These are phyloP conservation scores for Trebouxia sp. DNA, from an alignment of 139 green algal species.

Conservation along the genomic window DNA sequence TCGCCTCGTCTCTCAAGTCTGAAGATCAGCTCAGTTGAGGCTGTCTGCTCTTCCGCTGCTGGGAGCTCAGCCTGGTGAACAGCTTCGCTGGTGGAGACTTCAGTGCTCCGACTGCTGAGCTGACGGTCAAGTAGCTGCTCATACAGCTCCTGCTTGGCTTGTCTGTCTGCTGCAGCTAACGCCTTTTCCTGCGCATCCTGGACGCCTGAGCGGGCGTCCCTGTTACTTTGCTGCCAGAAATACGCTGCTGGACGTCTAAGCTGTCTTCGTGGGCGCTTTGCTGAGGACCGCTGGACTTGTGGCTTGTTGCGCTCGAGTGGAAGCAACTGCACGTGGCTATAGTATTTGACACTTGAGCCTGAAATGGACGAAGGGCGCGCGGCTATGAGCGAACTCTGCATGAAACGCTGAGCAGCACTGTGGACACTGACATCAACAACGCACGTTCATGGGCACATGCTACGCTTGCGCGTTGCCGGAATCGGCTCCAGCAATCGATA, in stretches of 20 bases:
- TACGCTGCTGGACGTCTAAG: neutral
- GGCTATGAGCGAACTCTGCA: too few species aligned
- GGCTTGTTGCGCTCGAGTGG: too few species aligned
- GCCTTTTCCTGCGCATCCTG: neutral
- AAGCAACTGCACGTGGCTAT: too few species aligned
- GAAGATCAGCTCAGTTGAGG: slow-evolving; percentile 59
- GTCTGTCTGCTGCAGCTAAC: slow-evolving; percentile 7
- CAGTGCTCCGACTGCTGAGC: neutral
- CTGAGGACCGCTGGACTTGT: too few species aligned
- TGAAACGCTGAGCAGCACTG: too few species aligned
- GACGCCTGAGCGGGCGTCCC: neutral
- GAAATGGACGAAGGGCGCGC: too few species aligned
- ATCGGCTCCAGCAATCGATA: too few species aligned
- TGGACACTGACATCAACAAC: too few species aligned
- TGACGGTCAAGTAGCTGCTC: neutral
- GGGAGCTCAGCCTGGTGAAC: neutral
- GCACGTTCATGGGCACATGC: too few species aligned
- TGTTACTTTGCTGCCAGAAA: neutral
- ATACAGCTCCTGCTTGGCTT: slow-evolving; percentile 9
- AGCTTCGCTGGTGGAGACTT: neutral
- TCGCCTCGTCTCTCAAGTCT: slow-evolving; percentile 54
- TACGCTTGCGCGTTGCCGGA: too few species aligned
- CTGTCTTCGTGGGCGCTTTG: neutral
- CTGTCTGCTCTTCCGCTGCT: neutral
- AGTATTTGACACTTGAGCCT: too few species aligned